Evolutionary conservation across 164 flowering plant species (phyloP), one percentile per base, ranked within the genome.

Genomic region (Chimonanthus salicifolius): DNA sequence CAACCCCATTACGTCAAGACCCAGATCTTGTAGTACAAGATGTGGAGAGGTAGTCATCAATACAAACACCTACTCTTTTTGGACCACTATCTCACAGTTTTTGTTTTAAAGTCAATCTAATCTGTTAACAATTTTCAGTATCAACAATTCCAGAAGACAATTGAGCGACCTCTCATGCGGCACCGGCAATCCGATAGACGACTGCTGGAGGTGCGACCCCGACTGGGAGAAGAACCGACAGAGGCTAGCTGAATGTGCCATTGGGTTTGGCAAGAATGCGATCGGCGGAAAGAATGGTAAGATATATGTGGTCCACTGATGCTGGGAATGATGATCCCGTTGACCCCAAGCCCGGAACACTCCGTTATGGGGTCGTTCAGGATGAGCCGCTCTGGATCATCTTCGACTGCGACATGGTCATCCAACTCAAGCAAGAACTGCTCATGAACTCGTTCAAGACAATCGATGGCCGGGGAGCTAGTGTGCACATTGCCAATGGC

Each of bases 151-250:
- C 2, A 85, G 91, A 72, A 84, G 94, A 77, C 83, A 83, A 3
- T 67, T 90, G 64, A 87, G 83, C 0, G 85, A 65, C 74, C 74
- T 86, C n/a, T 84, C 94, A 0, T 89, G 94, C 47, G 84, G 83
- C 3, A 86, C 87, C 0, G 97, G 97, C n/a, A 91, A 91, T 75
- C 90, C 88, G 10, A 89, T 92, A n/a, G 97, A 92, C 76, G 95
- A 89, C 73, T 90, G 97, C 85, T 92, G 97, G 97, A 78, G 97
- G 62, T 90, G 94, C 71, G 92, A 89, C 77, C 85, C 84, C 4
- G 71, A 86, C 13, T 92, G 97, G 96, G 85, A 74, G n/a, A 74
- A 78, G 43, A 86, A 89, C 79, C 88, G 97, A 15, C 80, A 87
- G 67, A 58, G 84, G 16, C 75, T 90, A 7, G 97, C 97, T 5